A percentile compares a stretch with the other conserved stretches of the same genome.
These are phyloP conservation scores for Fusarium sp. DNA, from an alignment of 2,329 filamentous ascomycete species.

Conservation along the genomic window DNA sequence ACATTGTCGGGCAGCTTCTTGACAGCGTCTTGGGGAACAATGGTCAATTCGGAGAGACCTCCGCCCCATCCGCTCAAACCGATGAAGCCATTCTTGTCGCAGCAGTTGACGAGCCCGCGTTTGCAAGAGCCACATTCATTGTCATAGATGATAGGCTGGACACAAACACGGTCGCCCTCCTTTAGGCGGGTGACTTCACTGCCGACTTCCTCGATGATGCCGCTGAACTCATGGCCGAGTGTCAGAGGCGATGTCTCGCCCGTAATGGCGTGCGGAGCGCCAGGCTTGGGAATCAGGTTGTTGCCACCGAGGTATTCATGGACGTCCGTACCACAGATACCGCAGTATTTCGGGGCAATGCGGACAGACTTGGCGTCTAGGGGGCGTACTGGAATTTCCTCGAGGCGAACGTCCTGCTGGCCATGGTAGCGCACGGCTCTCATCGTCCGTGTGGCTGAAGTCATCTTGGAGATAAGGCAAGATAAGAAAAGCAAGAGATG, in stretches of 20 bases:
- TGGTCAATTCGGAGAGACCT: slow-evolving; percentile 4
- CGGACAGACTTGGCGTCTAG: slow-evolving; percentile 5
- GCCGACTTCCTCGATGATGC: slow-evolving; percentile 20
- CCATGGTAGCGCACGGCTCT: slow-evolving; percentile 30
- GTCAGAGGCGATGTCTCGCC: slow-evolving; percentile 31
- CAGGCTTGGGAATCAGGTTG: slow-evolving; percentile 29
- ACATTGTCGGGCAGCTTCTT: slow-evolving; percentile 28
- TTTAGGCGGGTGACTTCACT: slow-evolving; percentile 15
- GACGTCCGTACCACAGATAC: slow-evolving; percentile 27
- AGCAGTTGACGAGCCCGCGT: slow-evolving; percentile 18
- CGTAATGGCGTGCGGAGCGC: slow-evolving; percentile 21
- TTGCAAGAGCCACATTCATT: slow-evolving; percentile 23
- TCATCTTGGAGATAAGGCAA: neutral
- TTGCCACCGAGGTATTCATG: slow-evolving; percentile 32
- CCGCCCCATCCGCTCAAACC: slow-evolving; percentile 29
- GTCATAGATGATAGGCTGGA: slow-evolving; percentile 28
- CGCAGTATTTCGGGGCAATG: slow-evolving; percentile 13
- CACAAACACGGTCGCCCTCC: slow-evolving; percentile 22
- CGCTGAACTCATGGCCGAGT: slow-evolving; percentile 25
- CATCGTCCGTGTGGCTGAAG: slow-evolving; percentile 3
- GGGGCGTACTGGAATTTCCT: slow-evolving; percentile 1
- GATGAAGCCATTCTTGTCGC: slow-evolving; percentile 14
- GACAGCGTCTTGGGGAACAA: slow-evolving; percentile 17
- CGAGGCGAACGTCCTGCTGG: slow-evolving; percentile 14
- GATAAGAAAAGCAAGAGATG: neutral